Base-by-base conservation (phyloP, 2,329 filamentous ascomycete genomes). In the Colletotrichum magnum region DNA sequence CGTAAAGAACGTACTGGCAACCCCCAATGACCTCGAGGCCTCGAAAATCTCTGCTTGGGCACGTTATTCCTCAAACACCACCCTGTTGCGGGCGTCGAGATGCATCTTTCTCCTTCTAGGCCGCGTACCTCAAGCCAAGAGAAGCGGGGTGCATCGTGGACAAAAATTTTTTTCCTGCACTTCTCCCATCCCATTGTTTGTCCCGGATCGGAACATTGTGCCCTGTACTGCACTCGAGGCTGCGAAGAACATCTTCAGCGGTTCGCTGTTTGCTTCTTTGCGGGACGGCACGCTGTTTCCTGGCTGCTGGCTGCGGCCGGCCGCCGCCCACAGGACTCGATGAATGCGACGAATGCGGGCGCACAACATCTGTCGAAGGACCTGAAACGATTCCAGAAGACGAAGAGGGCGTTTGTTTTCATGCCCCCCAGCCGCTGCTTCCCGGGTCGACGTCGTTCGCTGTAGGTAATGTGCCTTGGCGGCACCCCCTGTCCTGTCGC, bases 111-210 rank as follows among this genome's bases (percentile, higher is more conserved):
- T 28, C 26, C 28, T 43, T 16, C n/a, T 16, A 26, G 43, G 21
- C 7, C 13, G 21, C 28, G 26, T 16, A 50, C 16, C 10, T 50
- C 18, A 18, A 10, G n/a, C n/a, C 7, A 50, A 50, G 21, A 6
- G 47, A n/a, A 18, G 57, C 56, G 57, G 57, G 45, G 57, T 51
- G 47, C 57, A 41, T 59, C 16, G 16, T 15, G 21, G 56, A 50
- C 13, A 24, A 39, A 51, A 51, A 36, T 36, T 6, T 58, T 59
- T 51, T 45, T n/a, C n/a, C 45, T 50, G 45, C 45, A 50, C 28
- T 59, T 51, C 24, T n/a, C 36, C 43, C 28, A 28, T 51, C 16
- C 10, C 41, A n/a, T n/a, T 43, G 41, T 15, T 36, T 10, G 32
- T 10, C 10, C 32, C 32, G 28, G 28, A 10, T 6, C 28, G 32